These are phyloP conservation scores for Colletotrichum sp. DNA, from an alignment of 2,329 filamentous ascomycete genomes.

Conservation along the genomic window DNA sequence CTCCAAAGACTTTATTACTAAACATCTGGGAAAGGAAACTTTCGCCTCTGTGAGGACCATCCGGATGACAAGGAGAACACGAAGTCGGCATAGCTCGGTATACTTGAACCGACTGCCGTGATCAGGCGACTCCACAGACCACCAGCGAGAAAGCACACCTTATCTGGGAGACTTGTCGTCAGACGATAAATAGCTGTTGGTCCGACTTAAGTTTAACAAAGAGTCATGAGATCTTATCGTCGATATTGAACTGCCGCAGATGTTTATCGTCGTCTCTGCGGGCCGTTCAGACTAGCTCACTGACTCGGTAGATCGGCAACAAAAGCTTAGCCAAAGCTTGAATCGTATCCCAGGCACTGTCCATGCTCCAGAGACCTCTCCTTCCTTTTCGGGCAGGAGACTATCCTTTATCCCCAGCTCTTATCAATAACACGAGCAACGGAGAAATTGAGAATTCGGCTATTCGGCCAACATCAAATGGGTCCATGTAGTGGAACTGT, in stretches of 20 bases:
- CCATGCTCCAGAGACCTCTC: neutral
- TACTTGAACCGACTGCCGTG: neutral
- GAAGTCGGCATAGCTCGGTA: neutral
- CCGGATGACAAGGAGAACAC: neutral
- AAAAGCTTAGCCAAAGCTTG: neutral
- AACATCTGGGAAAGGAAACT: neutral
- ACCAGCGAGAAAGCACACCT: neutral
- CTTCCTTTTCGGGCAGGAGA: neutral
- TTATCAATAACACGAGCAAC: neutral
- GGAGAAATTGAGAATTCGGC: neutral
- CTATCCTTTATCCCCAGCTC: neutral
- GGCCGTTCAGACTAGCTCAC: neutral
- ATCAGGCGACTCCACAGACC: neutral
- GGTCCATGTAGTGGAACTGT: neutral
- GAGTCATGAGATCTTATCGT: neutral
- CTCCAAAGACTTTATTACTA: rapidly evolving
- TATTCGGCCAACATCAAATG: neutral
- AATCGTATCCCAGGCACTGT: neutral
- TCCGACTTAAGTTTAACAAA: neutral
- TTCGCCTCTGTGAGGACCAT: neutral
- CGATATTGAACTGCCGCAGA: neutral
- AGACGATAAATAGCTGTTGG: neutral
- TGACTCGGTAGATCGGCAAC: neutral
- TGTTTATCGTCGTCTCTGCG: neutral
- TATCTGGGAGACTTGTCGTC: neutral